Conservation (phyloP, 1,284 basidiomycete genomes). For the Dichomitus squalens region DNA sequence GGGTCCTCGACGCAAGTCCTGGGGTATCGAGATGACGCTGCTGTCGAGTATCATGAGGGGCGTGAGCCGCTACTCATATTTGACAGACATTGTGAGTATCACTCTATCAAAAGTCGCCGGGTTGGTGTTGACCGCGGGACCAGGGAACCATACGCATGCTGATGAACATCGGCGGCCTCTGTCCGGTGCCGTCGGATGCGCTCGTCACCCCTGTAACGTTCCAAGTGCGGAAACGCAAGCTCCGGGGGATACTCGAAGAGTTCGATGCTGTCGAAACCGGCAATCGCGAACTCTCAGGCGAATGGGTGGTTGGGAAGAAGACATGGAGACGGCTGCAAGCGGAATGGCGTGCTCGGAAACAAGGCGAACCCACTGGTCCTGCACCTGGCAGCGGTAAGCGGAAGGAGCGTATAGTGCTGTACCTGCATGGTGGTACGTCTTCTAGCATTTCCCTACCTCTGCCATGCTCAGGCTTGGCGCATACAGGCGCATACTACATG, state of each 20-base stretch:
- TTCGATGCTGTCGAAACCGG: slow-evolving; percentile 78
- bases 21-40: slow-evolving; percentile 90
- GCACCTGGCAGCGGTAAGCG: slow-evolving; percentile 31
- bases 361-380: slow-evolving; percentile 20
- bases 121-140: slow-evolving; percentile 2
- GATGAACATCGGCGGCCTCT: slow-evolving; percentile 81
- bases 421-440: slow-evolving; percentile 86
- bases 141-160: slow-evolving; percentile 77
- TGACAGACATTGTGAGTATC: slow-evolving; percentile 85
- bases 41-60: slow-evolving; percentile 86
- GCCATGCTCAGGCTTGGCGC: neutral
- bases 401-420: slow-evolving; percentile 87
- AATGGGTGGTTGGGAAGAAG: slow-evolving; percentile 94
- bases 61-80: slow-evolving; percentile 78
- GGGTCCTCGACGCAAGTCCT: slow-evolving; percentile 83
- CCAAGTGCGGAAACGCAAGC: slow-evolving; percentile 69
- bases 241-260: slow-evolving; percentile 79
- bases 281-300: slow-evolving; percentile 83
- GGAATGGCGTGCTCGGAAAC: slow-evolving; percentile 66
- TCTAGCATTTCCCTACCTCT: neutral
- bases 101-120: neutral
- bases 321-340: slow-evolving; percentile 88
- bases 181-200: slow-evolving; percentile 92
- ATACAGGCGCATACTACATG: slow-evolving; percentile 86
- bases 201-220: slow-evolving; percentile 96